Conservation (phyloP, 345 rosid genomes). For the Syzygium aqueum region DNA sequence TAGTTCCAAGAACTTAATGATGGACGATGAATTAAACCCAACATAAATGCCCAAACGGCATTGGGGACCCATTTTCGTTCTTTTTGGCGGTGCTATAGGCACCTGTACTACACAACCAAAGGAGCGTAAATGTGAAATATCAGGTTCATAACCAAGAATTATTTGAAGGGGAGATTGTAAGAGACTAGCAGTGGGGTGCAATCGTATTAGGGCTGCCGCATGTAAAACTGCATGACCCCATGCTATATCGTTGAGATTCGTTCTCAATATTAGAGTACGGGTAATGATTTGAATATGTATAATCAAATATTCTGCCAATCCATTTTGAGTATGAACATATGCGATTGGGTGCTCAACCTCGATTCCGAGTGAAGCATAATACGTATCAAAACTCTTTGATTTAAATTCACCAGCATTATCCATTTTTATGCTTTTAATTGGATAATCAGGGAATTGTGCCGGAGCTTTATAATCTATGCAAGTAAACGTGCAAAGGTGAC, state of each 20-base stretch:
- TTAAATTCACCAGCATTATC: constrained; percentile 8
- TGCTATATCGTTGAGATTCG: not conserved
- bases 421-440: not conserved
- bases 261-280: not conserved
- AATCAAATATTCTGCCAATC: not conserved
- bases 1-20: not conserved
- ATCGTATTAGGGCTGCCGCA: not conserved
- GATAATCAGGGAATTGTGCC: constrained; percentile 1
- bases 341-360: not conserved
- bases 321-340: constrained; percentile 4
- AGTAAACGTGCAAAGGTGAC: not conserved
- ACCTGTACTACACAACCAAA: not conserved
- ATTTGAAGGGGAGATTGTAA: not conserved
- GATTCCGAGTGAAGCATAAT: not conserved
- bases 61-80: not conserved
- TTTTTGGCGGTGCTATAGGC: not conserved
- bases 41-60: not conserved
- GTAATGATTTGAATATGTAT: not conserved
- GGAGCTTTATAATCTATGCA: not conserved
- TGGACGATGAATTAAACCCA: not conserved
- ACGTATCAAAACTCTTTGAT: not conserved
- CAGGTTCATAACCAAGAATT: not conserved
- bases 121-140: not conserved
- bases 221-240: not conserved
- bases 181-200: not conserved